These are phyloP conservation scores for Colletotrichum liaoningense DNA, from an alignment of 2,329 filamentous ascomycete species.

Conservation along the genomic window DNA sequence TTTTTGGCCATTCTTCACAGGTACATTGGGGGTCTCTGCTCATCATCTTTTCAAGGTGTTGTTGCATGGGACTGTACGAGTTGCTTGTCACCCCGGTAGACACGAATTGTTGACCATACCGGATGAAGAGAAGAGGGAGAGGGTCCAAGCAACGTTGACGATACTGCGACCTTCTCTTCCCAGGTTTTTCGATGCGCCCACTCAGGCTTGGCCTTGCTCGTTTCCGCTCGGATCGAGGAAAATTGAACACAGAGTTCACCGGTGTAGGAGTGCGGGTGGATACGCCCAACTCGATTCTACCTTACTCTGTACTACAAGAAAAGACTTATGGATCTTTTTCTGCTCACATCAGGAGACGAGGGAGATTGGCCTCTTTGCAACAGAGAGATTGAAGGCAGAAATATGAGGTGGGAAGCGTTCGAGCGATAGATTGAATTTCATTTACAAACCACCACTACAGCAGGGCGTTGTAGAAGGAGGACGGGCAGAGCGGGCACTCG, in stretches of 20 bases:
- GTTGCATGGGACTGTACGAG: not conserved
- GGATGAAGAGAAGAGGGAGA: not conserved
- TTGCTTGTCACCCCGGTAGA: not conserved
- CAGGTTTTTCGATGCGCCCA: not conserved
- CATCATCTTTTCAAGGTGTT: too few relatives aligned
- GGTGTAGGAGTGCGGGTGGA: not conserved
- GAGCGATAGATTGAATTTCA: constrained; percentile 2
- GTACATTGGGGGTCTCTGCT: not conserved
- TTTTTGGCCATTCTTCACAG: not conserved
- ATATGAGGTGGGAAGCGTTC: not conserved
- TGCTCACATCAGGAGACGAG: not conserved
- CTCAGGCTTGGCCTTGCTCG: not conserved
- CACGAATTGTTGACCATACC: not conserved
- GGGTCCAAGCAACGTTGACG: not conserved
- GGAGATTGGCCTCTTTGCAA: not conserved
- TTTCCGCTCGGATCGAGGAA: not conserved
- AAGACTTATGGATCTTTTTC: not conserved
- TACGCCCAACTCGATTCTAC: too few relatives aligned
- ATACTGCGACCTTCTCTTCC: constrained; percentile 1
- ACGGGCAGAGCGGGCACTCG: not conserved
- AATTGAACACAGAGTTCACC: not conserved
- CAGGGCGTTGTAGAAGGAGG: not conserved
- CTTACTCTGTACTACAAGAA: too few relatives aligned
- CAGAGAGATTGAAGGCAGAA: not conserved
- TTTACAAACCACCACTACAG: not conserved